These are phyloP conservation scores for Escallonia herrerae DNA, from an alignment of 129 eudicot genomes.

Conservation along the genomic window DNA sequence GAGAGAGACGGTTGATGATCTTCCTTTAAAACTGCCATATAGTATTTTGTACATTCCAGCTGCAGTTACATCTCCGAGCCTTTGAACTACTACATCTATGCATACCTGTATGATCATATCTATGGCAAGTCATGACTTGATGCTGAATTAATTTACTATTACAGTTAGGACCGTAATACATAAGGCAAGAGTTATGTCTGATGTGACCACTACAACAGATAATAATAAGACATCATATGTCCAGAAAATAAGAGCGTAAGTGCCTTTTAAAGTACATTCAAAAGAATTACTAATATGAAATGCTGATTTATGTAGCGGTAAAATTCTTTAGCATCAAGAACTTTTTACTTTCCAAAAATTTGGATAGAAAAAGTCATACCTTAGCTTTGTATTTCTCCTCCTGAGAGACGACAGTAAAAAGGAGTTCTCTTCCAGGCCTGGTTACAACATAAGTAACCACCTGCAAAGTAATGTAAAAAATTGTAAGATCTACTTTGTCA, in stretches of 20 bases:
- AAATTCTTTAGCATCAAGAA: too few species aligned
- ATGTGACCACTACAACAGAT: neutral
- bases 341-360: neutral
- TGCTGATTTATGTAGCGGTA: too few species aligned
- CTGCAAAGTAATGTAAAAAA: conserved; percentile 25
- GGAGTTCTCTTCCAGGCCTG: conserved; percentile 90
- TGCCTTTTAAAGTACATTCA: too few species aligned
- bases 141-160: too few species aligned
- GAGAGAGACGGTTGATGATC: conserved; percentile 52
- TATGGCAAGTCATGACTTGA: neutral
- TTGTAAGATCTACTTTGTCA: neutral
- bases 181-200: neutral
- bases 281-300: too few species aligned
- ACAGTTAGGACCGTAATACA: too few species aligned
- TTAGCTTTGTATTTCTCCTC: conserved; percentile 99
- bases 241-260: too few species aligned
- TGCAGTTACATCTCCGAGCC: conserved; percentile 94
- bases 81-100: conserved; percentile 89
- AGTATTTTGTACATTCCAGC: conserved; percentile 84
- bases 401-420: conserved; percentile 87
- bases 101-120: conserved; percentile 46
- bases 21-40: conserved; percentile 45
- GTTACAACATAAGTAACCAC: conserved; percentile 85
- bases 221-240: too few species aligned
- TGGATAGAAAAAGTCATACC: conserved; percentile 28